Percentiles rank a stretch among this genome's conserved stretches.
Conservation (phyloP, 2,329 filamentous ascomycete species). For the Dactylellina cionopaga region DNA sequence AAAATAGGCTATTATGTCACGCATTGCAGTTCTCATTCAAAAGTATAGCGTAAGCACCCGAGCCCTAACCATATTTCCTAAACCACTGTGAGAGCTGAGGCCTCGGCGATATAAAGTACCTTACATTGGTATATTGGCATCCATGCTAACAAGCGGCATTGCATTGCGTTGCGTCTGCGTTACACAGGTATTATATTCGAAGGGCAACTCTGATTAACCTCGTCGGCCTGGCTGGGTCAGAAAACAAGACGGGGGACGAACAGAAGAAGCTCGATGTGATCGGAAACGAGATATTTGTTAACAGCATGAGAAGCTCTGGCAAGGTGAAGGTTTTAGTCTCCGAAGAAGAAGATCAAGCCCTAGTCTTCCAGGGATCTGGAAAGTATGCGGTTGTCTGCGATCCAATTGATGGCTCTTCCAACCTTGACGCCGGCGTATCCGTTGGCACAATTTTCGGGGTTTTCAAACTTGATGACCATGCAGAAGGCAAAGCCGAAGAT, state of each 20-base stretch:
- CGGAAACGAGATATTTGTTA: slow-evolving; percentile 96
- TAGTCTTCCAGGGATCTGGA: slow-evolving; percentile 80
- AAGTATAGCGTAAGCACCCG: slow-evolving; percentile 75
- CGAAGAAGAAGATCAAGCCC: slow-evolving; percentile 93
- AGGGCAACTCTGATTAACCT: slow-evolving; percentile 64
- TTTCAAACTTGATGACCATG: slow-evolving; percentile 84
- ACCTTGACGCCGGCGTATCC: slow-evolving; percentile 95
- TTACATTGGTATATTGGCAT: not conserved
- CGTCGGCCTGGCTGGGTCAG: slow-evolving; percentile 90
- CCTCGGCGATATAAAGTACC: not conserved
- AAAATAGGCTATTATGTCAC: slow-evolving; percentile 84
- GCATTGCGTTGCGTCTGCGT: not conserved
- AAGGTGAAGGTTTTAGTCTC: slow-evolving; percentile 94
- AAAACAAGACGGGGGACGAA: slow-evolving; percentile 95
- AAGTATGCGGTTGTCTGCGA: slow-evolving; percentile 97
- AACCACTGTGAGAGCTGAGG: not conserved
- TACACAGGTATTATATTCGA: slow-evolving; percentile 36
- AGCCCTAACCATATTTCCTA: not conserved
- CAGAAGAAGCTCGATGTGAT: slow-evolving; percentile 99
- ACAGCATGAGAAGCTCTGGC: slow-evolving; percentile 90
- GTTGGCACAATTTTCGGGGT: slow-evolving; percentile 97
- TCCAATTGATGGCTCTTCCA: slow-evolving; percentile 96
- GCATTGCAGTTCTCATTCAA: slow-evolving; percentile 99
- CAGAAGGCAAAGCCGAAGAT: slow-evolving; percentile 80
- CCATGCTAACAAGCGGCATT: not conserved